These are phyloP conservation scores for Cudoniella acicularis DNA, from an alignment of 495 filamentous ascomycete genomes.

Conservation along the genomic window DNA sequence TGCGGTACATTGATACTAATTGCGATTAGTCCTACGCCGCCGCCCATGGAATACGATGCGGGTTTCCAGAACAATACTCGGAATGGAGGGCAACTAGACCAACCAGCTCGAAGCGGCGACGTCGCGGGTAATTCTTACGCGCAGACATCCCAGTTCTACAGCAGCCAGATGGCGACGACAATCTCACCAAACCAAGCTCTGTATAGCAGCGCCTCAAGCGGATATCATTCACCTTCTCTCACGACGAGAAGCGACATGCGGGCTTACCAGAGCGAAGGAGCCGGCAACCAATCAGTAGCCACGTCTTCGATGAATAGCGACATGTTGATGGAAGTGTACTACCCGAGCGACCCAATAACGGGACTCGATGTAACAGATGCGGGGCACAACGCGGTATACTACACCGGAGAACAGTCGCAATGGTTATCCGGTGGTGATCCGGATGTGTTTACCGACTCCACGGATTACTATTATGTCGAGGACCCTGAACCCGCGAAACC, in stretches of 20 bases:
- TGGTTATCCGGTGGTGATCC: conserved; percentile 15
- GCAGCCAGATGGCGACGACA: not conserved
- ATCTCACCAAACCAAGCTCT: not conserved
- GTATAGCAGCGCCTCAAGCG: not conserved
- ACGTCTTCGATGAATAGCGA: not conserved
- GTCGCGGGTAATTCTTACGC: not conserved
- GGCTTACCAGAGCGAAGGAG: not conserved
- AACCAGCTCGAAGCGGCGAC: not conserved
- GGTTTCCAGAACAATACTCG: not conserved
- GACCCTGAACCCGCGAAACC: not conserved
- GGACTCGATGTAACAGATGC: not conserved
- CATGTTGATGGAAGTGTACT: not conserved
- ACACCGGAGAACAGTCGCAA: not conserved
- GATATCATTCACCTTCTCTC: not conserved
- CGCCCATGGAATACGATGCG: not conserved
- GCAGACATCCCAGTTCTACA: not conserved
- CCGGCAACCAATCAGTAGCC: not conserved
- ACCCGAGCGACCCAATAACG: not conserved
- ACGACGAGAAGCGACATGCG: not conserved
- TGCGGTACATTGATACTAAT: too few relatives aligned
- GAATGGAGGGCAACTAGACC: not conserved
- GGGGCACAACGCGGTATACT: conserved; percentile 1
- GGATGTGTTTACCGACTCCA: conserved; percentile 3
- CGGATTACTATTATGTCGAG: conserved; percentile 10
- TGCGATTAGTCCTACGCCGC: not conserved